phyloP scores from a whole-genome alignment of 805 yeast genomes.

The Clavispora carvajalis region DNA sequence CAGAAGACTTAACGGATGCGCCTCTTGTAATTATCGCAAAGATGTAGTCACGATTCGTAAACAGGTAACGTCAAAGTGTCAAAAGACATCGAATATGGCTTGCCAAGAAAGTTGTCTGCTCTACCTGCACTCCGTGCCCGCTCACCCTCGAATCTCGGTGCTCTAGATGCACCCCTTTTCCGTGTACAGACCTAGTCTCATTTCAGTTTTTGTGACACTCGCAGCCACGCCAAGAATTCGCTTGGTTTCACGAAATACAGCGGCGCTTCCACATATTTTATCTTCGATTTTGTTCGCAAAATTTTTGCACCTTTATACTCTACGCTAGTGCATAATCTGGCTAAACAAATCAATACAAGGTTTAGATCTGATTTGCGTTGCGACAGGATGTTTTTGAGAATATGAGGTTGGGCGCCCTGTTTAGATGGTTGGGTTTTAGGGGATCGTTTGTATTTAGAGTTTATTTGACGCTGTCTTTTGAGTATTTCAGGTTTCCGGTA shows the following conservation, averaged over 20 bases:
- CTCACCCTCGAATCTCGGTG: background rate
- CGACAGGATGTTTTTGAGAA: too few relatives aligned
- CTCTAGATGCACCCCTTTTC: background rate
- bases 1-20: too few relatives aligned
- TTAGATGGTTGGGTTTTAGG: background rate
- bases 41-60: background rate
- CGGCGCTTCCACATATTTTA: too few relatives aligned
- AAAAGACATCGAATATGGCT: slow-evolving; percentile 1
- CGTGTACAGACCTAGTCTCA: too few relatives aligned
- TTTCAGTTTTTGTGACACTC: background rate
- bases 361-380: too few relatives aligned
- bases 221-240: background rate
- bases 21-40: too few relatives aligned
- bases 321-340: too few relatives aligned
- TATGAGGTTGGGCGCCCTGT: background rate
- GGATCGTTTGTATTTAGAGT: too few relatives aligned
- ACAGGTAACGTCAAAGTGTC: slow-evolving; percentile 4
- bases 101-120: slow-evolving; percentile 1
- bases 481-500: background rate
- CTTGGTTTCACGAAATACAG: too few relatives aligned
- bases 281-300: too few relatives aligned
- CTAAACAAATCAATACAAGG: too few relatives aligned
- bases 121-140: background rate
- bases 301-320: too few relatives aligned
- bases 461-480: background rate